Percentiles rank a stretch among this genome's conserved stretches.
phyloP scores from a whole-genome alignment of 2,329 filamentous ascomycete genomes.

The Penicillium sp. region DNA sequence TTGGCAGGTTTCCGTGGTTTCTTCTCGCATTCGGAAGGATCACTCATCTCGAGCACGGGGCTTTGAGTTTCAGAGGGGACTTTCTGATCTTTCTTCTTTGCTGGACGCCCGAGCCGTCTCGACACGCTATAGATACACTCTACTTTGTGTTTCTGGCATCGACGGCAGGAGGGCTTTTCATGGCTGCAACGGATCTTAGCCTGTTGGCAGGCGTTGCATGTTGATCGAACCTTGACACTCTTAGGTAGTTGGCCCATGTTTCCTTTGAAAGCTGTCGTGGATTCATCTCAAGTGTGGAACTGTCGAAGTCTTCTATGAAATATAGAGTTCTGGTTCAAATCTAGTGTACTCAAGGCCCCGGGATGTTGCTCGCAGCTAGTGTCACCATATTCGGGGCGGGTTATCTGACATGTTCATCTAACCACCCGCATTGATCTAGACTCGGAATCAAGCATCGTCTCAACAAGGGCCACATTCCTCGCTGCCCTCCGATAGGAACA shows the following conservation, averaged over 20 bases:
- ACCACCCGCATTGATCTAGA: slow-evolving; percentile 1
- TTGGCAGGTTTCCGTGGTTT: slow-evolving; percentile 6
- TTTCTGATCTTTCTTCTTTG: slow-evolving; percentile 33
- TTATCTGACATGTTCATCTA: slow-evolving; percentile 21
- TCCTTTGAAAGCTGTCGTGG: slow-evolving; percentile 5
- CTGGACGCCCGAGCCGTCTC: slow-evolving; percentile 39
- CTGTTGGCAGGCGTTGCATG: slow-evolving; percentile 46
- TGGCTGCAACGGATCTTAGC: slow-evolving; percentile 45
- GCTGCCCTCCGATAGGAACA: not conserved
- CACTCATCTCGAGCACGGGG: not conserved
- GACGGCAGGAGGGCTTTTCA: slow-evolving; percentile 40
- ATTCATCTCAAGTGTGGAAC: slow-evolving; percentile 4
- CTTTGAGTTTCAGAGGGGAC: not conserved
- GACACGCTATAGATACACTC: slow-evolving; percentile 44
- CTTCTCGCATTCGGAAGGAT: slow-evolving; percentile 7
- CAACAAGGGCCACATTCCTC: not conserved
- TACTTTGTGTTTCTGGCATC: slow-evolving; percentile 41
- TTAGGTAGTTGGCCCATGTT: slow-evolving; percentile 29
- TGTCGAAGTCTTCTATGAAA: not conserved
- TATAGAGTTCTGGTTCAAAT: not conserved
- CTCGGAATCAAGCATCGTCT: not conserved
- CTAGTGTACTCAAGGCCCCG: not conserved
- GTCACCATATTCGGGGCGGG: not conserved
- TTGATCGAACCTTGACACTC: slow-evolving; percentile 43
- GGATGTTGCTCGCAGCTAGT: not conserved